Percentiles rank a stretch among this genome's conserved stretches.
These are phyloP conservation scores for Penicillium fuscoglaucum DNA, from an alignment of 2,329 filamentous ascomycete species.

Conservation along the genomic window DNA sequence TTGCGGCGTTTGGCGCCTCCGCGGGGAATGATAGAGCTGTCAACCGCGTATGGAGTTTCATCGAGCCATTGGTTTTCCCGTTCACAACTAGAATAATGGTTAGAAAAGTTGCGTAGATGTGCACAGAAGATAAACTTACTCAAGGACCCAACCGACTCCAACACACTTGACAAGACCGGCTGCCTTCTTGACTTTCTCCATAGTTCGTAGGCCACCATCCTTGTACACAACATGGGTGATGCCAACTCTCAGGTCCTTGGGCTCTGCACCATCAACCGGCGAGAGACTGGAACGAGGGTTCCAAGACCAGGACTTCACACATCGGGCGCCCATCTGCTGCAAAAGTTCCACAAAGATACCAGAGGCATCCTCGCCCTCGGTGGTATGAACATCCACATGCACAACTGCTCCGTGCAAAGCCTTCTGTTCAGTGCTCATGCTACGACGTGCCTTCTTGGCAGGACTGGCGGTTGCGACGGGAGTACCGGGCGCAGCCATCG, in stretches of 20 bases:
- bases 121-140: slow-evolving; percentile 58
- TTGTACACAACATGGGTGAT: slow-evolving; percentile 92
- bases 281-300: slow-evolving; percentile 55
- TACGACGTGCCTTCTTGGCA: slow-evolving; percentile 31
- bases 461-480: slow-evolving; percentile 27
- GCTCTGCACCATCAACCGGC: slow-evolving; percentile 34
- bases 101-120: slow-evolving; percentile 6
- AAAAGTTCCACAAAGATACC: slow-evolving; percentile 79
- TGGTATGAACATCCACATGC: slow-evolving; percentile 80
- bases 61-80: slow-evolving; percentile 74
- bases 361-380: slow-evolving; percentile 76
- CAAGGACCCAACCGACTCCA: slow-evolving; percentile 83
- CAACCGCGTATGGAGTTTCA: slow-evolving; percentile 68
- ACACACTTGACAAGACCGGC: slow-evolving; percentile 79
- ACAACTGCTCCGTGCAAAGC: slow-evolving; percentile 72
- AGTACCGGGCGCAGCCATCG: slow-evolving; percentile 12
- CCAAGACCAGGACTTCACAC: slow-evolving; percentile 75
- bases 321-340: slow-evolving; percentile 76
- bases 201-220: slow-evolving; percentile 75
- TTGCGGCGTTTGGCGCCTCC: slow-evolving; percentile 72
- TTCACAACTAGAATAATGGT: slow-evolving; percentile 61
- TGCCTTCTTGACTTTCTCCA: slow-evolving; percentile 75
- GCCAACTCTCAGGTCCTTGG: slow-evolving; percentile 57
- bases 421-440: slow-evolving; percentile 25
- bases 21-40: slow-evolving; percentile 66